Percentiles rank a stretch among this genome's conserved stretches.
Evolutionary conservation across 306 rosid genomes (phyloP).

Genomic region (Sechiopsis laciniata): DNA sequence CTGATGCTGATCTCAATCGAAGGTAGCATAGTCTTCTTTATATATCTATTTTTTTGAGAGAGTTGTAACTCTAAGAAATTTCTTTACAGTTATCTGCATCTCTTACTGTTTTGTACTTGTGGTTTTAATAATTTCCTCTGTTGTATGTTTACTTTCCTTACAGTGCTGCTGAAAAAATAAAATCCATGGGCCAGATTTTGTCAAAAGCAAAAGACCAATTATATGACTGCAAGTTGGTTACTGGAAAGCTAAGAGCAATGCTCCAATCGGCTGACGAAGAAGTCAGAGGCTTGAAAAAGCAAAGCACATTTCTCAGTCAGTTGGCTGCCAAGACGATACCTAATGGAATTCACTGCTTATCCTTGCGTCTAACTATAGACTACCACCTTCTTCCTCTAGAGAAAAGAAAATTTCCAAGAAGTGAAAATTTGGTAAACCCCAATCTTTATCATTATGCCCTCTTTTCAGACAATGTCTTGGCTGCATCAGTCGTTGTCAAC

Average conservation of each 20-base stretch:
- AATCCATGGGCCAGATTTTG: constrained; percentile 82
- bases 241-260: constrained; percentile 91
- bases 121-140: not conserved
- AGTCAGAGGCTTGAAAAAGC: constrained; percentile 82
- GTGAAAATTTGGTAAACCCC: constrained; percentile 83
- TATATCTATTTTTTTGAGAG: not conserved
- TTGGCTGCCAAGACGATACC: constrained; percentile 97
- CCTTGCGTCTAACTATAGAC: constrained; percentile 92
- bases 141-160: constrained; percentile 29
- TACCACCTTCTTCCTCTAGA: constrained; percentile 76
- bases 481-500: constrained; percentile 95
- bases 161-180: constrained; percentile 66
- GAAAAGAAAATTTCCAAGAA: constrained; percentile 76
- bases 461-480: constrained; percentile 99
- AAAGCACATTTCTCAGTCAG: constrained; percentile 96
- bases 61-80: not conserved
- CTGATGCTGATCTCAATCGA: constrained; percentile 66
- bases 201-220: constrained; percentile 73
- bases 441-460: constrained; percentile 82
- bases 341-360: constrained; percentile 91
- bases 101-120: too few species aligned
- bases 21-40: constrained; percentile 37
- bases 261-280: constrained; percentile 89
- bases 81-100: not conserved
- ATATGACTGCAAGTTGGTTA: constrained; percentile 86